Conservation (phyloP, 345 rosid species). For the Acer negundo region DNA sequence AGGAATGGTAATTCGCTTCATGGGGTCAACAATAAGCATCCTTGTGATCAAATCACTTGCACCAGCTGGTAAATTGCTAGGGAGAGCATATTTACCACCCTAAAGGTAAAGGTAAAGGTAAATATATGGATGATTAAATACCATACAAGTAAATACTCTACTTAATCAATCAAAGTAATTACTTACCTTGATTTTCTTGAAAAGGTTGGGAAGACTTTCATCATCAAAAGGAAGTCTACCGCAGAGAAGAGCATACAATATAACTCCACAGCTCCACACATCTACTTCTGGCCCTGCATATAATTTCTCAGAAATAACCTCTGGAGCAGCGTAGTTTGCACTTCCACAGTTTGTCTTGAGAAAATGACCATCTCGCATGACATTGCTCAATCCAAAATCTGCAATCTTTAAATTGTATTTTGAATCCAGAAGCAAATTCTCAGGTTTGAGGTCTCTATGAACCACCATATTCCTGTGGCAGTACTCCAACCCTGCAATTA, state of each 20-base stretch:
- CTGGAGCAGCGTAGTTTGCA: slow-evolving; percentile 97
- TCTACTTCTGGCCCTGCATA: slow-evolving; percentile 97
- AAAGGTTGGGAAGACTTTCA: slow-evolving; percentile 85
- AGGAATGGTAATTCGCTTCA: slow-evolving; percentile 83
- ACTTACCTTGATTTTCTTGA: slow-evolving; percentile 80
- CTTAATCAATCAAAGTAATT: no score
- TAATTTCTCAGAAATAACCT: slow-evolving; percentile 81
- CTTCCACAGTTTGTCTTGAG: slow-evolving; percentile 95
- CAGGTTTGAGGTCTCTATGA: slow-evolving; percentile 98
- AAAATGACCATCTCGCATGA: slow-evolving; percentile 95
- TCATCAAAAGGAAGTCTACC: slow-evolving; percentile 98
- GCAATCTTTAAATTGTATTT: slow-evolving; percentile 91
- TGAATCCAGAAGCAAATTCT: slow-evolving; percentile 87
- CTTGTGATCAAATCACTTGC: slow-evolving; percentile 92
- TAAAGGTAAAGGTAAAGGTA: no score
- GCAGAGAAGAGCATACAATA: slow-evolving; percentile 89
- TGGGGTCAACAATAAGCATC: slow-evolving; percentile 92
- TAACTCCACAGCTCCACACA: slow-evolving; percentile 99
- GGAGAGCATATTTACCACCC: slow-evolving; percentile 91
- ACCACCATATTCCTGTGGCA: slow-evolving; percentile 93
- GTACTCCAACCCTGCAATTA: slow-evolving; percentile 87
- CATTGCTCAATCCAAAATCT: slow-evolving; percentile 96
- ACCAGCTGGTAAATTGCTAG: slow-evolving; percentile 81
- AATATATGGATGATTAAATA: no score
- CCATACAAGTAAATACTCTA: no score